phyloP scores from a whole-genome alignment of 208 protist species.

The Porcisia deanei region DNA sequence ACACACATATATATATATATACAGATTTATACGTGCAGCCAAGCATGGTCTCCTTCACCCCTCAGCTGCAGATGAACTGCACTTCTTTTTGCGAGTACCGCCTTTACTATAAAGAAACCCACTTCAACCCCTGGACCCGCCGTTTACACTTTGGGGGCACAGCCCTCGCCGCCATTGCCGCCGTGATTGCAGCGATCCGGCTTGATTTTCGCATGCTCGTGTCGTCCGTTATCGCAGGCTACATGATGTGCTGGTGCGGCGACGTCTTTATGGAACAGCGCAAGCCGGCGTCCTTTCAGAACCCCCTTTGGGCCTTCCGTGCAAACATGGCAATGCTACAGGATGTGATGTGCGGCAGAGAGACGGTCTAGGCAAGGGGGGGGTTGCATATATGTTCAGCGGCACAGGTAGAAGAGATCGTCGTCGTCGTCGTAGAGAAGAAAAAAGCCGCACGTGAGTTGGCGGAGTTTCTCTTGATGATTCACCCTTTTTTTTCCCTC shows the following conservation, averaged over 20 bases:
- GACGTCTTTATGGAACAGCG: slow-evolving; percentile 38
- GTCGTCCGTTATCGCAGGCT: slow-evolving; percentile 25
- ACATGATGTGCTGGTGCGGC: slow-evolving; percentile 40
- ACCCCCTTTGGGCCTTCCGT: slow-evolving; percentile 52
- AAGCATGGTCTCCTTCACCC: slow-evolving; percentile 46
- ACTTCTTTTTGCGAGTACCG: slow-evolving; percentile 60
- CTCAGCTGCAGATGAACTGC: slow-evolving; percentile 38
- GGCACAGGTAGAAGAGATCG: background rate
- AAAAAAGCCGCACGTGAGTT: no score
- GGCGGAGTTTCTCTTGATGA: no score
- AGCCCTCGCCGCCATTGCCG: slow-evolving; percentile 33
- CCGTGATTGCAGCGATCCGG: slow-evolving; percentile 20
- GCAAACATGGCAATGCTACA: slow-evolving; percentile 51
- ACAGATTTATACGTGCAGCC: background rate
- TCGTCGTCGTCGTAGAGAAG: no score
- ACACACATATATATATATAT: background rate
- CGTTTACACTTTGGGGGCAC: slow-evolving; percentile 53
- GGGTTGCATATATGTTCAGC: background rate
- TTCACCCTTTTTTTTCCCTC: background rate
- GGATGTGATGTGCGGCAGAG: slow-evolving; percentile 36
- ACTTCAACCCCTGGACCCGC: slow-evolving; percentile 38
- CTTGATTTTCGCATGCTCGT: slow-evolving; percentile 17
- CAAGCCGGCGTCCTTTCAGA: slow-evolving; percentile 41
- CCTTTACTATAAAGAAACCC: slow-evolving; percentile 46
- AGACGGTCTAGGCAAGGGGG: slow-evolving; percentile 26